These are phyloP conservation scores for Erysimum cheiri DNA, from an alignment of 441 rosid genomes.

Conservation along the genomic window DNA sequence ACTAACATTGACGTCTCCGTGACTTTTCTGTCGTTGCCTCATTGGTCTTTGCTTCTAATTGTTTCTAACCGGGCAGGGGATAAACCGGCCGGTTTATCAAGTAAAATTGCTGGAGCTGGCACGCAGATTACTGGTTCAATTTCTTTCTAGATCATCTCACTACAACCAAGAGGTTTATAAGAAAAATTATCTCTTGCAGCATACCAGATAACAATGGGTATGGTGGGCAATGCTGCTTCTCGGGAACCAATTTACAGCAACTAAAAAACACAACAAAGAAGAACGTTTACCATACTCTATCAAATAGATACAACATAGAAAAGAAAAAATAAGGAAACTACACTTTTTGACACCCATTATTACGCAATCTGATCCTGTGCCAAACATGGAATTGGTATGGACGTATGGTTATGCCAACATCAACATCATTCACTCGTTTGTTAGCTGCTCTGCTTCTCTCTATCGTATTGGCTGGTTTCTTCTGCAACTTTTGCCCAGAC, in stretches of 20 bases:
- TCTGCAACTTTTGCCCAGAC: conserved; percentile 91
- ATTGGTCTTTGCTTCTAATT: background rate
- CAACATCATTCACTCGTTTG: conserved; percentile 23
- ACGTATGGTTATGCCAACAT: conserved; percentile 33
- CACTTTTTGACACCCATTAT: conserved; percentile 25
- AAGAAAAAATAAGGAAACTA: conserved; percentile 14
- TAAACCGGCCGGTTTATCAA: conserved; percentile 27
- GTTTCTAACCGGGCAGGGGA: conserved; percentile 22
- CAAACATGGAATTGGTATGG: conserved; percentile 35
- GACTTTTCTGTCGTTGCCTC: conserved; percentile 15
- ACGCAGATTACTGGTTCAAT: background rate
- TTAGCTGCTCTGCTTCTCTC: conserved; percentile 53
- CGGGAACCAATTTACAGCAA: too few species aligned
- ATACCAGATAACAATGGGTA: background rate
- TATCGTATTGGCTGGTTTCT: conserved; percentile 71
- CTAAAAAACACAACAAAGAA: too few species aligned
- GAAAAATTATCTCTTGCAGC: background rate
- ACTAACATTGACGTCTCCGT: conserved; percentile 19
- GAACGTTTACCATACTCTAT: conserved; percentile 19
- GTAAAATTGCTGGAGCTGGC: background rate
- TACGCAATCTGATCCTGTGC: conserved; percentile 23
- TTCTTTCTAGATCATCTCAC: background rate
- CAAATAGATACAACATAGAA: conserved; percentile 34
- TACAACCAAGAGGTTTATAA: background rate
- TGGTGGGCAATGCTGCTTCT: background rate